Conservation (phyloP, 164 flowering plant species). For the Vitis vinifera region ASM3070453v1 NC_081822.1:13361001-13361500, state of each 20-base stretch:
- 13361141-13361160: no score
- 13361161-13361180: no score
- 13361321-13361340: slow-evolving; percentile 72
- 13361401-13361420: slow-evolving; percentile 40
- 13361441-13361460: slow-evolving; percentile 37
- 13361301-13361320: slow-evolving; percentile 71
- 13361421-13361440: slow-evolving; percentile 28
- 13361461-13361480: slow-evolving; percentile 61
- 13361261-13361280: slow-evolving; percentile 71
- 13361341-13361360: slow-evolving; percentile 86
- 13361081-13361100: no score
- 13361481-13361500: slow-evolving; percentile 33
- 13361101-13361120: no score
- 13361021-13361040: no score
- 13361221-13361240: neutral
- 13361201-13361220: no score
- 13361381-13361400: slow-evolving; percentile 69
- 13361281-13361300: slow-evolving; percentile 74
- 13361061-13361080: no score
- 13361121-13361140: no score
- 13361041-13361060: no score
- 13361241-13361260: neutral
- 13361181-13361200: no score
- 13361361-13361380: slow-evolving; percentile 71
- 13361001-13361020: no score